These are phyloP conservation scores for Luvunga scandens DNA, from an alignment of 345 rosid species.

Conservation along the genomic window DNA sequence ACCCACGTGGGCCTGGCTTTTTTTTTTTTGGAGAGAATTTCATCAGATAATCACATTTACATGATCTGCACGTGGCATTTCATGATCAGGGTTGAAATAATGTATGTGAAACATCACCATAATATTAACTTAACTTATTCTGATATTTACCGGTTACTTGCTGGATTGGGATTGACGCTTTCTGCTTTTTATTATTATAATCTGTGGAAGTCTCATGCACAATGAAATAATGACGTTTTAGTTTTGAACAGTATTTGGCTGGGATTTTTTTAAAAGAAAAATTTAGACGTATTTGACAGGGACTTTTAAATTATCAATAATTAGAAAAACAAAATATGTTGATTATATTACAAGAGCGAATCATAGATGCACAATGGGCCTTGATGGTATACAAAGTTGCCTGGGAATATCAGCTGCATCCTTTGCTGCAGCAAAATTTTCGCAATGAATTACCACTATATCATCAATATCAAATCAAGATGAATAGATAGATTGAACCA, in stretches of 20 bases:
- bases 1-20: conserved; percentile 26
- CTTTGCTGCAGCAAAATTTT: not conserved
- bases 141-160: too few species aligned
- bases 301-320: too few species aligned
- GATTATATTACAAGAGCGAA: not conserved
- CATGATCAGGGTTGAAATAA: not conserved
- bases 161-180: too few species aligned
- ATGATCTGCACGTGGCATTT: conserved; percentile 3
- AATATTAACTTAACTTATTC: too few species aligned
- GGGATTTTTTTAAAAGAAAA: too few species aligned
- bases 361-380: not conserved
- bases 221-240: too few species aligned
- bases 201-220: too few species aligned
- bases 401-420: not conserved
- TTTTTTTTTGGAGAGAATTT: not conserved
- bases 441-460: not conserved
- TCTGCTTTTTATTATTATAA: too few species aligned
- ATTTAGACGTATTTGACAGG: too few species aligned
- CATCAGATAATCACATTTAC: not conserved
- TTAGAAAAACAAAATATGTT: too few species aligned
- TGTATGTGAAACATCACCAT: too few species aligned
- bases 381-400: not conserved
- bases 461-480: not conserved
- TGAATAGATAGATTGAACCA: conserved; percentile 1
- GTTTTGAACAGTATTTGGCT: too few species aligned